Evolutionary conservation across 2,329 filamentous ascomycete species (phyloP).

Genomic region (Trichoderma brevicompactum): DNA sequence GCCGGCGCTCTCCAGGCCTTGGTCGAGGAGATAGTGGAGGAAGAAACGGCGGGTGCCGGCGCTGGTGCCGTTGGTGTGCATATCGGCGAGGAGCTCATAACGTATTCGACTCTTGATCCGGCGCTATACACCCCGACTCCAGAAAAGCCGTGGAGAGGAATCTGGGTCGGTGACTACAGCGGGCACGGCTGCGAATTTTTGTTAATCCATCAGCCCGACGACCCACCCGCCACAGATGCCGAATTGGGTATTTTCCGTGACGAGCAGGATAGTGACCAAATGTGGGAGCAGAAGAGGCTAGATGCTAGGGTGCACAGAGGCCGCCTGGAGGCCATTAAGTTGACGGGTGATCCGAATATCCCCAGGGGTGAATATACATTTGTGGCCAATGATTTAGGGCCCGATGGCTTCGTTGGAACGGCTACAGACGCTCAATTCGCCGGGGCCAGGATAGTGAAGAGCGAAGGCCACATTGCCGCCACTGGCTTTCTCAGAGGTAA

Average conservation of each 20-base stretch:
- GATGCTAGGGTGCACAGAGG: constrained; percentile 63
- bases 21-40: constrained; percentile 11
- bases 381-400: constrained; percentile 75
- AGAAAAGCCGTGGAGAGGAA: constrained; percentile 82
- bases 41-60: constrained; percentile 27
- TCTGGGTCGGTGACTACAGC: constrained; percentile 91
- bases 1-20: constrained; percentile 33
- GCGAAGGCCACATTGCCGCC: constrained; percentile 76
- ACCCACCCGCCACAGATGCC: constrained; percentile 46
- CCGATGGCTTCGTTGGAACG: constrained; percentile 64
- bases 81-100: constrained; percentile 61
- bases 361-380: constrained; percentile 86
- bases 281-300: constrained; percentile 51
- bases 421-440: constrained; percentile 70
- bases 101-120: constrained; percentile 72
- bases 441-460: constrained; percentile 74
- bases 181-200: constrained; percentile 89
- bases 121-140: constrained; percentile 78
- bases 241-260: constrained; percentile 47
- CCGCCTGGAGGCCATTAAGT: constrained; percentile 79
- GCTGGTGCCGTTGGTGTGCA: constrained; percentile 47
- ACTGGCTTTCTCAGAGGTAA: constrained; percentile 73
- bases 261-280: constrained; percentile 50
- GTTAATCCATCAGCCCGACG: constrained; percentile 73
- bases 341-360: constrained; percentile 90